These are phyloP conservation scores for Gossypium ekmanianum DNA, from an alignment of 345 rosid genomes.

Conservation along the genomic window DNA sequence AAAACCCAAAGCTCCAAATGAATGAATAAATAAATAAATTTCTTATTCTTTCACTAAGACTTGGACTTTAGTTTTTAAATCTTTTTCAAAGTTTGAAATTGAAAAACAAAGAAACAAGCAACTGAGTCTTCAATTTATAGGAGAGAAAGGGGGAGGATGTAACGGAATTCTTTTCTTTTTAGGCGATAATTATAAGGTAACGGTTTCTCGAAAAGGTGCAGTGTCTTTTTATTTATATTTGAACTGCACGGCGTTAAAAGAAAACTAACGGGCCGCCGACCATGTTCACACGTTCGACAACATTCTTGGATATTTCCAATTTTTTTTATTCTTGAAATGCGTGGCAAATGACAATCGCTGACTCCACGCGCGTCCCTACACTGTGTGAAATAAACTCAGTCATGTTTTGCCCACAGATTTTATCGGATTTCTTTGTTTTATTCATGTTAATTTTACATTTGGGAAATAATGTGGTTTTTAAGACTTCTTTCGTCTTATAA, in stretches of 20 bases:
- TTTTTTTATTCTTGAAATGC: background rate
- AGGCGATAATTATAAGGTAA: background rate
- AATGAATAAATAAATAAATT: background rate
- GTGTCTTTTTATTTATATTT: background rate
- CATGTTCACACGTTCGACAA: constrained; percentile 12
- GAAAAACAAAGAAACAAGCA: background rate
- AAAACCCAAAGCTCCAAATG: background rate
- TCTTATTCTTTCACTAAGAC: background rate
- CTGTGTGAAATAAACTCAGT: constrained; percentile 3
- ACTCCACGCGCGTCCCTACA: background rate
- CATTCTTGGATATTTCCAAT: constrained; percentile 15
- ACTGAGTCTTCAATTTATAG: background rate
- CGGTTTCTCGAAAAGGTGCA: background rate
- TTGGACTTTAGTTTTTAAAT: background rate
- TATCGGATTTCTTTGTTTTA: no score
- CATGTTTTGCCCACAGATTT: background rate
- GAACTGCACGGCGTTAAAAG: constrained; percentile 1
- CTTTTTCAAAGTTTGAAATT: constrained; percentile 1
- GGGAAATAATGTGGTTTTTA: no score
- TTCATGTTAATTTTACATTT: no score
- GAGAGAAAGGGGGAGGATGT: background rate
- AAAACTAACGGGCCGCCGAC: constrained; percentile 15
- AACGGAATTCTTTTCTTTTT: background rate
- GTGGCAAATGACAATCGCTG: background rate
- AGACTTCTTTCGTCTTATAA: no score